phyloP scores from a whole-genome alignment of 495 filamentous ascomycete genomes.

The Daldinia bambusicola region DNA sequence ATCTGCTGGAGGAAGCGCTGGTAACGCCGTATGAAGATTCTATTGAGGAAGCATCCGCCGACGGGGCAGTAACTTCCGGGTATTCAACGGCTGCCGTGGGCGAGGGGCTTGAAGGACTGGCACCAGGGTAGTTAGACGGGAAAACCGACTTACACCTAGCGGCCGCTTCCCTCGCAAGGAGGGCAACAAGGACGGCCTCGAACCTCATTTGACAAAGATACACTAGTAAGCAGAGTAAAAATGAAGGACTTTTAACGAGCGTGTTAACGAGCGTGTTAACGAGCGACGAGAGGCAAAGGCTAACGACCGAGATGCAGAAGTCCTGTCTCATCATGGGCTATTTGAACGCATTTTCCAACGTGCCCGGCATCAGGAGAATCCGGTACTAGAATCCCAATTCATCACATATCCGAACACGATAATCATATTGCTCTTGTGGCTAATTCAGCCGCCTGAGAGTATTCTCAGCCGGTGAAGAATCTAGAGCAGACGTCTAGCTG shows the following conservation, averaged over 20 bases:
- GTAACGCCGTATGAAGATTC: conserved; percentile 12
- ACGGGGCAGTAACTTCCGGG: not conserved
- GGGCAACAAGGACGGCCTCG: conserved; percentile 24
- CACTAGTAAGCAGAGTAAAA: conserved; percentile 14
- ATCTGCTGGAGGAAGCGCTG: conserved; percentile 1
- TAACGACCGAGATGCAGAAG: not conserved
- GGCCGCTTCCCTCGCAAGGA: conserved; percentile 26
- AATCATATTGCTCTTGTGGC: not conserved
- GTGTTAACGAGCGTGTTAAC: conserved; percentile 22
- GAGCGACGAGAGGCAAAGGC: conserved; percentile 20
- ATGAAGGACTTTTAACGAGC: conserved; percentile 24
- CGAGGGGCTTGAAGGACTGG: conserved; percentile 24
- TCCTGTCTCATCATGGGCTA: not conserved
- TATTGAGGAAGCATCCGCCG: conserved; percentile 1
- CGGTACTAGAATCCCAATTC: conserved; percentile 1
- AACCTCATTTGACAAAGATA: conserved; percentile 22
- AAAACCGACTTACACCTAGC: conserved; percentile 30
- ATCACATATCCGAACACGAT: not conserved
- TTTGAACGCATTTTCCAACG: conserved; percentile 16
- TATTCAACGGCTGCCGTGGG: conserved; percentile 3
- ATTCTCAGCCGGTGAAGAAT: not conserved
- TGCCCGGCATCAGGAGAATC: conserved; percentile 7
- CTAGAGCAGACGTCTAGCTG: conserved; percentile 8
- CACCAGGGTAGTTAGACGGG: conserved; percentile 3
- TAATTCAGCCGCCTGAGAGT: conserved; percentile 3